Conservation (phyloP, 1,139 yeast species). For the Magnusiomyces suaveolens region DNA sequence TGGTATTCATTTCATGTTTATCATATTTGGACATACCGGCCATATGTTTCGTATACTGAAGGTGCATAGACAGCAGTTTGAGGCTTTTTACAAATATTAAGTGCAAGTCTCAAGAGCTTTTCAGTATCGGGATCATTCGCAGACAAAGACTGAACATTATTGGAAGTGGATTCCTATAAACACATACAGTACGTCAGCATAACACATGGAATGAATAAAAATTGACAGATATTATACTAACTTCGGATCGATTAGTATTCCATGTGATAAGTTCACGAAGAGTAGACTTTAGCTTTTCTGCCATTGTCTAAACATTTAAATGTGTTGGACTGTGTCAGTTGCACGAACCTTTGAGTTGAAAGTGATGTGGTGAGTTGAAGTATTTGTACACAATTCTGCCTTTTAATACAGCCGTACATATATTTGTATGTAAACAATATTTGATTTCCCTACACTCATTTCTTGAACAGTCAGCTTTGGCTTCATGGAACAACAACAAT, state of each 20-base stretch:
- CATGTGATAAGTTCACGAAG: conserved; percentile 2
- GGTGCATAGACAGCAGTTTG: conserved; percentile 4
- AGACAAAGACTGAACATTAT: not conserved
- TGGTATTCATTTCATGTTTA: not conserved
- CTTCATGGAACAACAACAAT: no score
- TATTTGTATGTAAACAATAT: no score
- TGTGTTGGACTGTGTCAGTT: not conserved
- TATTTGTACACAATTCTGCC: no score
- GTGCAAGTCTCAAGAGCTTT: not conserved
- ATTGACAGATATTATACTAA: not conserved
- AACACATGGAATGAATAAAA: no score
- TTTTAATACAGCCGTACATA: no score
- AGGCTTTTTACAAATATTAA: not conserved
- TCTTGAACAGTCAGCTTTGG: no score
- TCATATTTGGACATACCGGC: not conserved
- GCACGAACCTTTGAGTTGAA: not conserved
- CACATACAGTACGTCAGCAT: not conserved
- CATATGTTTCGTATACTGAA: conserved; percentile 5
- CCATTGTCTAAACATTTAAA: not conserved
- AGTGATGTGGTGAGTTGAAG: no score
- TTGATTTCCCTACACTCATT: no score
- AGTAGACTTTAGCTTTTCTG: not conserved
- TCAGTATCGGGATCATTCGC: not conserved
- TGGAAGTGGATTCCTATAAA: not conserved
- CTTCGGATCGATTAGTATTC: not conserved